A percentile compares a stretch with the other conserved stretches of the same genome.
Evolutionary conservation across 352 stramenopile genomes (phyloP).

Genomic region (Phytopythium boreale): DNA sequence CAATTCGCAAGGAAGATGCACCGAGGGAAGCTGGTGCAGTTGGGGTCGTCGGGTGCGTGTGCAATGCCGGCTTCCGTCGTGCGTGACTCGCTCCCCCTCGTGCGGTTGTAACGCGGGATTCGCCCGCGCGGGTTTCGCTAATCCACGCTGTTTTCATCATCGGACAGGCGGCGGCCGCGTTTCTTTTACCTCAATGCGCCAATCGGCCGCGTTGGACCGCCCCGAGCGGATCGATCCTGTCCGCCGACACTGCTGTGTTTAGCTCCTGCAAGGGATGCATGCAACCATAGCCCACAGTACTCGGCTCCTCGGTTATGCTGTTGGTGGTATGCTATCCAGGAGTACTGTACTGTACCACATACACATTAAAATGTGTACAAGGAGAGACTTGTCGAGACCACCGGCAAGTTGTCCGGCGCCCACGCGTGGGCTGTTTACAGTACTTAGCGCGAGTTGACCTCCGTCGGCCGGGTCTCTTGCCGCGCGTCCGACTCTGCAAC

Average conservation of each 20-base stretch:
- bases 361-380: too few relatives aligned
- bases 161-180: background rate
- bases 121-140: background rate
- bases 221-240: background rate
- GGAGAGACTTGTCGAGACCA: background rate
- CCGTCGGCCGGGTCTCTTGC: background rate
- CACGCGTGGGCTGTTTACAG: too few relatives aligned
- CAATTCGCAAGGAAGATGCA: background rate
- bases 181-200: conserved; percentile 4
- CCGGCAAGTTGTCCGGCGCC: background rate
- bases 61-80: background rate
- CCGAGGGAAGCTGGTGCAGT: background rate
- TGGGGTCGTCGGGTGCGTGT: background rate
- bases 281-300: too few relatives aligned
- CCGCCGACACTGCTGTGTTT: background rate
- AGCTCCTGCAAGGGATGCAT: too few relatives aligned
- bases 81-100: too few relatives aligned
- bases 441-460: conserved; percentile 2
- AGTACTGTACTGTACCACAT: too few relatives aligned
- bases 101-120: background rate
- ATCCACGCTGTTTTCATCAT: conserved; percentile 8
- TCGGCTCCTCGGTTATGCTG: too few relatives aligned
- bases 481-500: background rate
- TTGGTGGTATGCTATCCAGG: too few relatives aligned
- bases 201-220: background rate